Evolutionary conservation across 1,284 basidiomycete species (phyloP), one percentile per base, ranked within the genome.

Genomic region (Ganoderma boninense): DNA sequence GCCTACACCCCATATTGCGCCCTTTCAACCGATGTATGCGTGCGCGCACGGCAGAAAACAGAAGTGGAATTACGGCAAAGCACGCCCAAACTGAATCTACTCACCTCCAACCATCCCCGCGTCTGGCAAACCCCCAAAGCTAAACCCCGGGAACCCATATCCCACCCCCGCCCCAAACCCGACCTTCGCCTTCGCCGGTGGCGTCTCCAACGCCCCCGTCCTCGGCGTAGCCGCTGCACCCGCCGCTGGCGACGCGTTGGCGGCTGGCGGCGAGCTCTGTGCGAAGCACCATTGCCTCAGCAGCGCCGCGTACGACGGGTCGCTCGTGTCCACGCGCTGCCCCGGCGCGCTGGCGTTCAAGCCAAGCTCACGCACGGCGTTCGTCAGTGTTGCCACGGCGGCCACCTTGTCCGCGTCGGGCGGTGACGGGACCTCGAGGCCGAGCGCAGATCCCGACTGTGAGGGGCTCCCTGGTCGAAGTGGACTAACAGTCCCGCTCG

Each of bases 271-370:
- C 43, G 77, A 62, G 63, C 76, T 77, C 73, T 87, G 85, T 29
- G 89, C 89, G 77, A 92, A 92, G 78, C 91, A 92, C 91, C 91
- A 92, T 77, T 91, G 87, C 68, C 83, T 77, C 66, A 92, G 85
- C 70, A 92, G 86, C 44, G 89, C 87, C 67, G 91, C 86, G 72
- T 92, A 92, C 40, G 88, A 81, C 46, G 83, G 78, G 65, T 84
- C 81, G 62, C 67, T 73, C 66, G 74, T 75, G 67, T 73, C 73
- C 35, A 74, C 71, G 54, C 71, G 71, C 69, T 69, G 62, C 54
- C 66, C 59, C 23, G 23, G 49, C 49, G 69, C 59, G 54, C 49
- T 60, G 57, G 56, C 56, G 62, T 64, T 70, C 54, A 72, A 42
- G 2, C 73, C 73, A 13, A 74, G 71, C 38, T 71, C 70, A 57